These are phyloP conservation scores for Amanita rimosa DNA, from an alignment of 768 basidiomycete genomes.

Conservation along the genomic window DNA sequence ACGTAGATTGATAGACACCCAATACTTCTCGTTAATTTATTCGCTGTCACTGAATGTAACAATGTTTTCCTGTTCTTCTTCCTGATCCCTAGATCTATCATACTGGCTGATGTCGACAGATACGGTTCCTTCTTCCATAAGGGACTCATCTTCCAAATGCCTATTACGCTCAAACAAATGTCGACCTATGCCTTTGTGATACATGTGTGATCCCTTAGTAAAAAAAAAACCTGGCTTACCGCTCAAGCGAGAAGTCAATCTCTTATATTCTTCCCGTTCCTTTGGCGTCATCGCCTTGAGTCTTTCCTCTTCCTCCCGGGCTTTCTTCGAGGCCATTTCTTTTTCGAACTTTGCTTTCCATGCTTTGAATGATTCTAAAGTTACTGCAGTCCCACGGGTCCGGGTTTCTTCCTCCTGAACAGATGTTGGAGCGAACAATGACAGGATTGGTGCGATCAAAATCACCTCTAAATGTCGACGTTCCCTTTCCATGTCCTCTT, in stretches of 20 bases:
- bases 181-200: conserved; percentile 44
- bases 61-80: conserved; percentile 55
- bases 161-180: conserved; percentile 85
- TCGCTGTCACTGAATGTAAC: conserved; percentile 85
- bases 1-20: background rate
- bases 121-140: conserved; percentile 77
- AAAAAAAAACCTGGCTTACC: conserved; percentile 35
- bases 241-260: conserved; percentile 43
- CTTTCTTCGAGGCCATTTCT: conserved; percentile 46
- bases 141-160: conserved; percentile 66
- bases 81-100: conserved; percentile 47
- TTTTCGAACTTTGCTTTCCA: conserved; percentile 81
- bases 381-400: conserved; percentile 89
- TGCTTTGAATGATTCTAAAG: conserved; percentile 60
- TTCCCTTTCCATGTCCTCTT: conserved; percentile 65
- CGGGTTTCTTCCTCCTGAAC: conserved; percentile 75
- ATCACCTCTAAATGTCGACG: conserved; percentile 64
- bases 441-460: background rate
- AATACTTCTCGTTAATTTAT: conserved; percentile 20
- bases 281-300: conserved; percentile 61
- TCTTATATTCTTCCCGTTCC: conserved; percentile 80
- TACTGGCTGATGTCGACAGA: conserved; percentile 89
- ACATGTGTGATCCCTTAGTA: background rate
- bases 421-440: background rate
- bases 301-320: conserved; percentile 64